A percentile compares a stretch with the other conserved stretches of the same genome.
Evolutionary conservation across 2,329 filamentous ascomycete genomes (phyloP).

Genomic region (Triangularia setosa): DNA sequence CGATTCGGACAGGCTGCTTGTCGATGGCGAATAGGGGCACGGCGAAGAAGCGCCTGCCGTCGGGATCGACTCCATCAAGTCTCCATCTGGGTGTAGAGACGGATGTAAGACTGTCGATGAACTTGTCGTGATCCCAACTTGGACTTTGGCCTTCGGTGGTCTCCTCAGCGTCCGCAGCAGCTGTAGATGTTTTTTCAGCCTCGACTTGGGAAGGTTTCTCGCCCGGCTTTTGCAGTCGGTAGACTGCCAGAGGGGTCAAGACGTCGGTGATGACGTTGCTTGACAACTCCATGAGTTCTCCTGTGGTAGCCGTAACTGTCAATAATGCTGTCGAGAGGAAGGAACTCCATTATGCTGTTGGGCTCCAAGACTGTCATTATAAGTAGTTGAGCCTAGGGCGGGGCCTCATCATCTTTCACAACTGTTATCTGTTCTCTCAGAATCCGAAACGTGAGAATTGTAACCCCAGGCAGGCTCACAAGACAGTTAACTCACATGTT

Average conservation of each 20-base stretch:
- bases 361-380: not conserved
- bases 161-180: not conserved
- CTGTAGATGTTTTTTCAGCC: not conserved
- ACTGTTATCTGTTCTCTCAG: not conserved
- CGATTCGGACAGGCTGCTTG: slow-evolving; percentile 21
- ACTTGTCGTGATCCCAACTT: slow-evolving; percentile 11
- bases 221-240: slow-evolving; percentile 3
- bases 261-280: slow-evolving; percentile 20
- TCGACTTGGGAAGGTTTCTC: not conserved
- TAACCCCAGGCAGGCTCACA: not conserved
- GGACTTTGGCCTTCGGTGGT: slow-evolving; percentile 8
- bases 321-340: not conserved
- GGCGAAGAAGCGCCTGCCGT: slow-evolving; percentile 19
- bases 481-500: not conserved
- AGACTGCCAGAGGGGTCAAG: slow-evolving; percentile 23
- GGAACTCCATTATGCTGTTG: not conserved
- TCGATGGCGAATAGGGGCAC: slow-evolving; percentile 18
- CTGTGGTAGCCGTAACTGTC: not conserved
- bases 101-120: slow-evolving; percentile 13
- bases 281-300: slow-evolving; percentile 21
- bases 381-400: not conserved
- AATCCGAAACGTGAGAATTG: not conserved
- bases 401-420: not conserved
- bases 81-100: slow-evolving; percentile 9
- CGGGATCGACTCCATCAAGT: slow-evolving; percentile 19